These are phyloP conservation scores for Clitopilus hobsonii DNA, from an alignment of 768 basidiomycete genomes.

Conservation along the genomic window DNA sequence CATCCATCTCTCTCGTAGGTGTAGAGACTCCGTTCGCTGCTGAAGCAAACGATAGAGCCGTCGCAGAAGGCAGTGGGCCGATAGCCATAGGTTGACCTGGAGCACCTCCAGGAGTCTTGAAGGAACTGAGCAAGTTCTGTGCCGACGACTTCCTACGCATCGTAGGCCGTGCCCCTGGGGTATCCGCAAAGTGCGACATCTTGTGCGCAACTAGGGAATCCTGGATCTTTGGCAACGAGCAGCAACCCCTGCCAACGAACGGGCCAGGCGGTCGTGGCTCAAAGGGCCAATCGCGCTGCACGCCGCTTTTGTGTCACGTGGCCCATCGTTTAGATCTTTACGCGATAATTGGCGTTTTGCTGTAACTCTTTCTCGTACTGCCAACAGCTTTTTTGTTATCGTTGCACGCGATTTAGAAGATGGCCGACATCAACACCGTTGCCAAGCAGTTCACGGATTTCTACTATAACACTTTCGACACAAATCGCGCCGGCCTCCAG, in stretches of 20 bases:
- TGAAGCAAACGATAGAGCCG: constrained; percentile 28
- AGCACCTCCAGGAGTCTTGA: constrained; percentile 41
- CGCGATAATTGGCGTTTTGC: constrained; percentile 7
- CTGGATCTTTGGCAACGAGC: constrained; percentile 5
- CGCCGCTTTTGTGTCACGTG: neutral
- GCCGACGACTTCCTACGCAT: constrained; percentile 87
- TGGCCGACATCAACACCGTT: constrained; percentile 72
- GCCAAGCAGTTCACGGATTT: constrained; percentile 76
- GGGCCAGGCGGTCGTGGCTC: neutral
- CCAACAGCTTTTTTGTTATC: constrained; percentile 8
- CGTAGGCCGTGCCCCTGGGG: constrained; percentile 40
- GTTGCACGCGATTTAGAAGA: constrained; percentile 22
- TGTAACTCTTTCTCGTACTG: constrained; percentile 10
- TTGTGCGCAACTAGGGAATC: constrained; percentile 3
- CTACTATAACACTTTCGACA: constrained; percentile 82
- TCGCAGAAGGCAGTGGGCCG: constrained; percentile 27
- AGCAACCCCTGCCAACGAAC: neutral
- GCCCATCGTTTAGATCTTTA: neutral
- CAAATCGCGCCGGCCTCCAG: constrained; percentile 47
- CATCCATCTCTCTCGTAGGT: constrained; percentile 66
- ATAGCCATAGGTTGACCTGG: constrained; percentile 27
- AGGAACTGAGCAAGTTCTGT: constrained; percentile 76
- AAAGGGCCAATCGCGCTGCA: neutral
- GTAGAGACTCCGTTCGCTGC: constrained; percentile 30
- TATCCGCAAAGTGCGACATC: constrained; percentile 36